Evolutionary conservation across 106 monocot species (phyloP), one percentile per base, ranked within the genome.

Genomic region (Platanthera guangdongensis): DNA sequence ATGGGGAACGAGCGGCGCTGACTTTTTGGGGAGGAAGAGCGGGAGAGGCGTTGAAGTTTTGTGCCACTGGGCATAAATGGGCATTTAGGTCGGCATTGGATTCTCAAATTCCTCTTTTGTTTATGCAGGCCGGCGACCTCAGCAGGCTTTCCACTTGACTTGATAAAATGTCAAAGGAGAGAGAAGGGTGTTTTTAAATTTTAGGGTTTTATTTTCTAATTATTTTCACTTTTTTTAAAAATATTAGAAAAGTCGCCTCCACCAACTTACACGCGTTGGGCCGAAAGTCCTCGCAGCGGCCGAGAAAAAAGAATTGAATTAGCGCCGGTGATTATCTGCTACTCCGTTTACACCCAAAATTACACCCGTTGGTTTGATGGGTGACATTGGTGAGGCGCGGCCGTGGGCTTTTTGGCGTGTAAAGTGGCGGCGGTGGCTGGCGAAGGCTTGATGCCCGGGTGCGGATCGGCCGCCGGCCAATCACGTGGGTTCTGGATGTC

Each of bases 141-240:
- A 39, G 39, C 39, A 3, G 39, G 60, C 48, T 57, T 52, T 39
- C 78, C 78, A 55, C 60, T 82, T 80, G 78, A 85, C 82, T 74
- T 77, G 47, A 2, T 5, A 4, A 77, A 46, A 76, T 75, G 87
- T 85, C 87, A 88, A 88, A 85, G 85, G 87, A 76, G 76, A 25
- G 87, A 87, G 86, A 83, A 75, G 51, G 25, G 7, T 10, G 25
- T 52, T 5, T 9, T 3, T 25, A 47, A 39, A 16, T 70, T 60
- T 39, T 39, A 39, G 1, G 39, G 59, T 19, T 8, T 21, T 18
- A 60, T 70, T n/a, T 70, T 9, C n/a, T 46, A 13, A 4, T 4
- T 45, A 47, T n/a, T 70, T 18, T 48, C 11, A 10, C 53, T 14
- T 53, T 53, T 9, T 39, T 39, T 1, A 3, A 39, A 1, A 0